A percentile compares a stretch with the other conserved stretches of the same genome.
Evolutionary conservation across 2,329 filamentous ascomycete species (phyloP).

Genomic region (Clonostachys sp.): DNA sequence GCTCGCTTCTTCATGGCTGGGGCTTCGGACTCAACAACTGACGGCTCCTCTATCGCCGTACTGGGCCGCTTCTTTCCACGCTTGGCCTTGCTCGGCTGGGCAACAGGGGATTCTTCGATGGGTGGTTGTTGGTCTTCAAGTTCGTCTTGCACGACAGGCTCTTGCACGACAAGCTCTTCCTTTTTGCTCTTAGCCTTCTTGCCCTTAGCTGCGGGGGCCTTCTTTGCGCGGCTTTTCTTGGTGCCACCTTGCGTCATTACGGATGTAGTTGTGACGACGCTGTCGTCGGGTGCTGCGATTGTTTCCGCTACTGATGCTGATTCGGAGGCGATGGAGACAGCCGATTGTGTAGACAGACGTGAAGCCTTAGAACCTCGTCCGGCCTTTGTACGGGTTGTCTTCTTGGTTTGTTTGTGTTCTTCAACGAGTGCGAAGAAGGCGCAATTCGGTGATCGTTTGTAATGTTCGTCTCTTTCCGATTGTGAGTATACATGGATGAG

Average conservation of each 20-base stretch:
- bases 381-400: constrained; percentile 46
- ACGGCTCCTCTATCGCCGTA: constrained; percentile 49
- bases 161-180: constrained; percentile 34
- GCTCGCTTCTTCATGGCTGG: constrained; percentile 57
- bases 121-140: constrained; percentile 7
- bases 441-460: constrained; percentile 72
- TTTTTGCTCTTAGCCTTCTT: constrained; percentile 39
- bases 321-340: constrained; percentile 45
- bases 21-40: constrained; percentile 32
- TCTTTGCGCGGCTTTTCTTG: constrained; percentile 56
- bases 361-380: constrained; percentile 64
- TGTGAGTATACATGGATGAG: constrained; percentile 11
- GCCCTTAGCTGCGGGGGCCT: constrained; percentile 40
- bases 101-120: constrained; percentile 13
- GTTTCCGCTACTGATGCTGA: constrained; percentile 38
- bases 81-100: constrained; percentile 30
- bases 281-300: constrained; percentile 47
- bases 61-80: constrained; percentile 61
- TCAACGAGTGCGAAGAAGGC: constrained; percentile 72
- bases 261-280: constrained; percentile 53
- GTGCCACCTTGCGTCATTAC: constrained; percentile 50
- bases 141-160: constrained; percentile 18
- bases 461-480: constrained; percentile 71
- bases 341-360: constrained; percentile 56
- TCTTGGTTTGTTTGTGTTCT: constrained; percentile 51